Evolutionary conservation across 1,284 basidiomycete genomes (phyloP).

Genomic region (Melampsora americana): DNA sequence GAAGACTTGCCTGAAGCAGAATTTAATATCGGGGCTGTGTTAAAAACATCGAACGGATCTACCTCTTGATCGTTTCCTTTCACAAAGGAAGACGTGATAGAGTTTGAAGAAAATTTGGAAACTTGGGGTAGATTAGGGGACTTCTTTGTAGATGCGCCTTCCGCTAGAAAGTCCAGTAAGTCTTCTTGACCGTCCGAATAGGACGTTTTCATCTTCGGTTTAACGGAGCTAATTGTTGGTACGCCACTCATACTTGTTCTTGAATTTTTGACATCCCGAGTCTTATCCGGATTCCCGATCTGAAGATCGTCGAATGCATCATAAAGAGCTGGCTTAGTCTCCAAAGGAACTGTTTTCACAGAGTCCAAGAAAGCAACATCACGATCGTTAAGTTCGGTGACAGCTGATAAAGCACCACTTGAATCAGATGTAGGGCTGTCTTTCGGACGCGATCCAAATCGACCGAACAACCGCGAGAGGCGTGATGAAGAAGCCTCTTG

Average conservation of each 20-base stretch:
- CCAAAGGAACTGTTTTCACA: constrained; percentile 31
- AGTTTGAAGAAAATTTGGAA: neutral
- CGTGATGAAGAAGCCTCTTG: constrained; percentile 20
- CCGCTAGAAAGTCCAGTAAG: neutral
- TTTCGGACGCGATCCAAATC: constrained; percentile 18
- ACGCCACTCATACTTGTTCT: too few relatives aligned
- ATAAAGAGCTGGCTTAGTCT: constrained; percentile 8
- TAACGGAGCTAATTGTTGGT: too few relatives aligned
- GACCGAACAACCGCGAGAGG: constrained; percentile 38
- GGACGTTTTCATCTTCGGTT: too few relatives aligned
- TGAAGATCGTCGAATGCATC: constrained; percentile 17
- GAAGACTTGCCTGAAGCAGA: neutral
- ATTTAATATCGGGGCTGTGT: constrained; percentile 3
- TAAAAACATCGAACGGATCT: constrained; percentile 34
- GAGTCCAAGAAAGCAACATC: constrained; percentile 24
- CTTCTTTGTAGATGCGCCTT: neutral
- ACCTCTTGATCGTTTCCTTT: neutral
- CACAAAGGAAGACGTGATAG: neutral
- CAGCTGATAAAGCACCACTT: neutral
- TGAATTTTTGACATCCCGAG: too few relatives aligned
- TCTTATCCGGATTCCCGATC: neutral
- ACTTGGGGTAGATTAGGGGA: neutral
- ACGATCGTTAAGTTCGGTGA: constrained; percentile 31
- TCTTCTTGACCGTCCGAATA: neutral
- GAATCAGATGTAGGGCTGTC: constrained; percentile 10